Conservation (phyloP, 2,329 filamentous ascomycete species). For the Penicillium freii region DNA sequence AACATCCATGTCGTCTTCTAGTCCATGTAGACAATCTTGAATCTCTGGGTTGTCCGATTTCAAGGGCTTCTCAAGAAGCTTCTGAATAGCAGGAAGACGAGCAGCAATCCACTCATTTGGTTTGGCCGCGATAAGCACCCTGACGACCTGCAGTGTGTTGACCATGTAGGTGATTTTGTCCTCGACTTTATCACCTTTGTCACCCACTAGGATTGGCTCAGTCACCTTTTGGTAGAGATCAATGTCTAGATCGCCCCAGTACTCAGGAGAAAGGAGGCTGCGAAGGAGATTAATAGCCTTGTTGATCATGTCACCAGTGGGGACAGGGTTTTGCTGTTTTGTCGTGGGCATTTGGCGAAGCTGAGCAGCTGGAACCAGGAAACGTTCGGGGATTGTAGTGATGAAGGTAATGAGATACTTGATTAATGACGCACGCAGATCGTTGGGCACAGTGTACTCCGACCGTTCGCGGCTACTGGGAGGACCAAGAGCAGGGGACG, state of each 20-base stretch:
- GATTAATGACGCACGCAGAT: conserved; percentile 74
- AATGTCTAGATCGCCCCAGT: conserved; percentile 89
- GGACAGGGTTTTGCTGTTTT: conserved; percentile 51
- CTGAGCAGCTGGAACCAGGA: conserved; percentile 69
- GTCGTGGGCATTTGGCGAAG: conserved; percentile 55
- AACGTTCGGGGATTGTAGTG: conserved; percentile 82
- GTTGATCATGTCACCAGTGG: conserved; percentile 75
- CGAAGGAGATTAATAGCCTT: conserved; percentile 79
- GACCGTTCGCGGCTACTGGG: conserved; percentile 50
- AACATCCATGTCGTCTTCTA: conserved; percentile 68
- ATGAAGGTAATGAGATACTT: conserved; percentile 97
- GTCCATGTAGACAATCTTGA: conserved; percentile 82
- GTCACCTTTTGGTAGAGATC: conserved; percentile 90
- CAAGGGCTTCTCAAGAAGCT: conserved; percentile 82
- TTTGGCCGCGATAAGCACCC: conserved; percentile 84
- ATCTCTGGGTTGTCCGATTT: conserved; percentile 87
- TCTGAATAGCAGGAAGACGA: conserved; percentile 75
- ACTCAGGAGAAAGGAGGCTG: conserved; percentile 79
- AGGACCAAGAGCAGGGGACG: conserved; percentile 51
- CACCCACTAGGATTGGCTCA: conserved; percentile 77
- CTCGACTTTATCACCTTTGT: conserved; percentile 78
- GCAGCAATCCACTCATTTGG: conserved; percentile 85
- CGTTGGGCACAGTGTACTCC: conserved; percentile 67
- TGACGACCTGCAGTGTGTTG: conserved; percentile 89
- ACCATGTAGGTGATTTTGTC: conserved; percentile 83